Evolutionary conservation across 805 yeast species (phyloP).

Genomic region (Yamadazyma sp.): DNA sequence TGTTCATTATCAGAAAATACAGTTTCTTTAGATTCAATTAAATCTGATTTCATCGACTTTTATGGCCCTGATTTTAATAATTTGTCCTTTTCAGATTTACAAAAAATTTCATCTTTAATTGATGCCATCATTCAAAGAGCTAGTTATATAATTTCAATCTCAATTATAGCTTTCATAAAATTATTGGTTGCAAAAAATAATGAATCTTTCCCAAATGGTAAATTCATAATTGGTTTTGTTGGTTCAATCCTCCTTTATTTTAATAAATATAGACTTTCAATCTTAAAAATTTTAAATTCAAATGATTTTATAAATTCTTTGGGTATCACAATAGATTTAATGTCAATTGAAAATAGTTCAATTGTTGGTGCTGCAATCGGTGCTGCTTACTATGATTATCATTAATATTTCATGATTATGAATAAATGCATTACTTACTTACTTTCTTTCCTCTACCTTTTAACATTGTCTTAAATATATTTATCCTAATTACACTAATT

Average conservation of each 20-base stretch:
- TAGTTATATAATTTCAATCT: conserved; percentile 39
- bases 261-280: conserved; percentile 31
- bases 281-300: conserved; percentile 20
- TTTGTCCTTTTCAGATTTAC: conserved; percentile 25
- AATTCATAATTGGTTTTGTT: conserved; percentile 43
- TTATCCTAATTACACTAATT: no score
- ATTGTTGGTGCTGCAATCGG: conserved; percentile 55
- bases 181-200: conserved; percentile 21
- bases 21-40: conserved; percentile 12
- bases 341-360: conserved; percentile 43
- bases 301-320: conserved; percentile 21
- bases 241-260: conserved; percentile 53
- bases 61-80: conserved; percentile 19
- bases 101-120: conserved; percentile 27
- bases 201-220: conserved; percentile 17
- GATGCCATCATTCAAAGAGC: conserved; percentile 42
- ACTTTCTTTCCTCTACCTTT: no score
- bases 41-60: conserved; percentile 16
- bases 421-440: no score
- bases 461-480: no score
- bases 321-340: conserved; percentile 34
- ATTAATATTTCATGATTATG: no score
- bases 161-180: conserved; percentile 36
- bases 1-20: conserved; percentile 34
- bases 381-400: conserved; percentile 34